Conservation (phyloP, 352 stramenopile genomes). For the Discostella stelligera region DNA sequence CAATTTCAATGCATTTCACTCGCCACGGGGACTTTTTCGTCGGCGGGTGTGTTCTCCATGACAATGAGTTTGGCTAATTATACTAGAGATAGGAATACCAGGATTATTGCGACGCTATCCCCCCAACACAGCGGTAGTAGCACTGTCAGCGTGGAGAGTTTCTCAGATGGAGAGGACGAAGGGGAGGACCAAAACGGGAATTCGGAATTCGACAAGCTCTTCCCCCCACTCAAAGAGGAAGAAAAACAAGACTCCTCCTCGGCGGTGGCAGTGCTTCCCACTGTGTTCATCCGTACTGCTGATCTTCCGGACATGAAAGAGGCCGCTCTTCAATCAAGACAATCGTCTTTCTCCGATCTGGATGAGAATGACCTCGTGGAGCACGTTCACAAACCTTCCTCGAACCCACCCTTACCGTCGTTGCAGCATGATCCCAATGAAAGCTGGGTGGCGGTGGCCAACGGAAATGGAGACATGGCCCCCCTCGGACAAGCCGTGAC, state of each 20-base stretch:
- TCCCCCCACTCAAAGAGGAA: too few species aligned
- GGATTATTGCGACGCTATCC: background rate
- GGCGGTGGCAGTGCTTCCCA: constrained; percentile 17
- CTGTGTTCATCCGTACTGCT: constrained; percentile 47
- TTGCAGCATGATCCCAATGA: constrained; percentile 47
- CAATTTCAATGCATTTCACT: constrained; percentile 25
- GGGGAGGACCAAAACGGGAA: background rate
- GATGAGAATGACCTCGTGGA: constrained; percentile 27
- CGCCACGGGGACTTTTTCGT: constrained; percentile 35
- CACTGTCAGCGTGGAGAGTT: constrained; percentile 18
- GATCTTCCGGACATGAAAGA: constrained; percentile 49
- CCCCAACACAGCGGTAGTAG: constrained; percentile 9
- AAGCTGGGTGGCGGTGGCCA: constrained; percentile 49
- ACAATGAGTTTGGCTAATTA: background rate
- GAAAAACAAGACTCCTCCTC: background rate
- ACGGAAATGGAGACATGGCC: constrained; percentile 43
- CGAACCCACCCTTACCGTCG: constrained; percentile 29
- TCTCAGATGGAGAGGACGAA: constrained; percentile 26
- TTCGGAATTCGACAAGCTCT: background rate
- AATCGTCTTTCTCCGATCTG: constrained; percentile 19
- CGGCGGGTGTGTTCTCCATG: constrained; percentile 18
- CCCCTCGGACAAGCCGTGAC: constrained; percentile 39
- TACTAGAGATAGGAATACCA: too few species aligned
- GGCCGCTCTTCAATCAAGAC: constrained; percentile 8
- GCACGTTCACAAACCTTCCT: constrained; percentile 45